A percentile compares a stretch with the other conserved stretches of the same genome.
These are phyloP conservation scores for Tilletia indica DNA, from an alignment of 1,284 basidiomycete genomes.

Conservation along the genomic window DNA sequence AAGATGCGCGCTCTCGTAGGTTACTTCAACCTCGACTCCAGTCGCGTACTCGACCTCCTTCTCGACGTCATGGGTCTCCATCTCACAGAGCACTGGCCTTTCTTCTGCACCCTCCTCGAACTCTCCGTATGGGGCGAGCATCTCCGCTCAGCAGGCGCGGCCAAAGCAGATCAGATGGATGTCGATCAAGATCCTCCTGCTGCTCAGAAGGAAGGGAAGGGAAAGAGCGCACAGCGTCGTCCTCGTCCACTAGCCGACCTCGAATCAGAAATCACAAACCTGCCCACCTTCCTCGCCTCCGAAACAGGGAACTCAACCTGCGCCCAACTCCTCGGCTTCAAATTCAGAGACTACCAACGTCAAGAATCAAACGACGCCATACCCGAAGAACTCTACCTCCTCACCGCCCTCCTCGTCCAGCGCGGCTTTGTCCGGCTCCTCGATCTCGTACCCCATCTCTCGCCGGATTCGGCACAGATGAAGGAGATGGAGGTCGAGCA, in stretches of 20 bases:
- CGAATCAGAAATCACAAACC: neutral
- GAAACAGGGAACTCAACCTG: slow-evolving; percentile 63
- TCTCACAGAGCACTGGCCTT: slow-evolving; percentile 78
- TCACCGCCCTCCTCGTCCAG: slow-evolving; percentile 82
- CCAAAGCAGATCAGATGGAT: neutral
- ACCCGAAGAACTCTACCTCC: slow-evolving; percentile 74
- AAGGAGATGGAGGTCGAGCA: slow-evolving; percentile 67
- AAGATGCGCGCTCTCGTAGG: slow-evolving; percentile 57
- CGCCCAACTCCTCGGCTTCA: slow-evolving; percentile 92
- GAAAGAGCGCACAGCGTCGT: slow-evolving; percentile 1
- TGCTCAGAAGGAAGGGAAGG: neutral
- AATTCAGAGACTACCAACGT: slow-evolving; percentile 80
- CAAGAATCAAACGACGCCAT: slow-evolving; percentile 61
- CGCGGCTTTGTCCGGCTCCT: slow-evolving; percentile 80
- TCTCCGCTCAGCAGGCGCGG: slow-evolving; percentile 8
- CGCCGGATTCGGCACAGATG: slow-evolving; percentile 48
- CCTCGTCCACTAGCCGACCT: neutral
- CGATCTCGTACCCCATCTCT: slow-evolving; percentile 80
- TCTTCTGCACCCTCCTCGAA: slow-evolving; percentile 81
- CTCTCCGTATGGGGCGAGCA: slow-evolving; percentile 73
- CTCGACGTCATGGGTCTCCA: slow-evolving; percentile 85
- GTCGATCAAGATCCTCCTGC: neutral
- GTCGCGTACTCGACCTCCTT: slow-evolving; percentile 87
- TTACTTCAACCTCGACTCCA: slow-evolving; percentile 93
- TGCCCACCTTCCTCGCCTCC: slow-evolving; percentile 14